Conservation (phyloP, 2,329 filamentous ascomycete genomes). For the Colletotrichum tofieldiae region DNA sequence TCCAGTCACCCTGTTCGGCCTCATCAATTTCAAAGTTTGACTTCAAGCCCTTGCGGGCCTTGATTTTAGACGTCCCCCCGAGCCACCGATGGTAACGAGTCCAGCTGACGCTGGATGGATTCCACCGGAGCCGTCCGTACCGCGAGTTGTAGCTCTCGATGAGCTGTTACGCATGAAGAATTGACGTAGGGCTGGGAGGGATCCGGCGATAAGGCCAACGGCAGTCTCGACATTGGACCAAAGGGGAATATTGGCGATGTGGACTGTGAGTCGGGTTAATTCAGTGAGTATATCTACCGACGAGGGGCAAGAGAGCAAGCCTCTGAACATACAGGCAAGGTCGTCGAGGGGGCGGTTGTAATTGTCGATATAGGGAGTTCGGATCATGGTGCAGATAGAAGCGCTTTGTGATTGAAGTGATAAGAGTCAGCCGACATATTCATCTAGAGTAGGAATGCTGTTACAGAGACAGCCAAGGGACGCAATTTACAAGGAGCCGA, state of each 20-base stretch:
- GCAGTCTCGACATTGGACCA: constrained; percentile 46
- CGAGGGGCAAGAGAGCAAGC: accelerated
- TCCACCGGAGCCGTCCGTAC: constrained; percentile 19
- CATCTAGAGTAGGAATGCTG: background rate
- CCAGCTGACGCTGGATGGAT: constrained; percentile 19
- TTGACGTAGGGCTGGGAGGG: constrained; percentile 42
- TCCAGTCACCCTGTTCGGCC: constrained; percentile 40
- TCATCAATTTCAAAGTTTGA: constrained; percentile 34
- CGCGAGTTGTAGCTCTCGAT: background rate
- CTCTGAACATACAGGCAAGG: constrained; percentile 41
- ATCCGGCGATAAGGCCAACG: constrained; percentile 44
- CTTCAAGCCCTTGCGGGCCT: constrained; percentile 33
- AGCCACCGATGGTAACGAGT: constrained; percentile 42
- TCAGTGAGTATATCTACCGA: background rate
- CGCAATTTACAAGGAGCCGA: constrained; percentile 46
- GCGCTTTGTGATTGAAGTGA: constrained; percentile 38
- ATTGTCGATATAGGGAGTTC: constrained; percentile 45
- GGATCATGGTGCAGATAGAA: constrained; percentile 45
- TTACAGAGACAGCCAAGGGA: background rate
- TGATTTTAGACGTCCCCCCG: constrained; percentile 31
- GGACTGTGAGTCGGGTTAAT: constrained; percentile 34
- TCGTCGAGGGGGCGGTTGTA: constrained; percentile 43
- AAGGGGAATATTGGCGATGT: constrained; percentile 43
- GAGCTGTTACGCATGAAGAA: constrained; percentile 21
- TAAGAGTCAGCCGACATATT: background rate